Base-by-base conservation (phyloP, 805 yeast species). In the Jamesozyma gamospora region DNA sequence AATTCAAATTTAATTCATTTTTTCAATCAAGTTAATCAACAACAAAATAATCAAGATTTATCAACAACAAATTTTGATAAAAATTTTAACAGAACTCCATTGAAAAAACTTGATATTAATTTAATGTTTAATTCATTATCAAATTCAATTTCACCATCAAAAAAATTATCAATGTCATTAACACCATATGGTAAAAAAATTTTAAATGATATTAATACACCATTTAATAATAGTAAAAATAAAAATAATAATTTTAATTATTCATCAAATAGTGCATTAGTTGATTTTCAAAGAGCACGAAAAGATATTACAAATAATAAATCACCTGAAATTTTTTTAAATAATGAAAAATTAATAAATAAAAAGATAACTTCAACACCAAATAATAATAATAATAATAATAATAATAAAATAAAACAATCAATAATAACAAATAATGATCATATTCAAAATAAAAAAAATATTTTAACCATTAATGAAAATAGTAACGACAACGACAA, bases 111-210 rank as follows among this genome's bases (percentile, higher is more conserved):
- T 29, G 64, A 59, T 41, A 41, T 58, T 24, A 59, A 59, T 36
- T 42, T 59, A 12, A 55, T 59, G 62, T 59, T 58, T 43, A 55
- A 55, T 41, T 41, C 53, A 13, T 35, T 45, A 42, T 41, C 48
- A 4, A 45, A 47, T 3, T 41, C 58, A 5, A 36, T 51, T 3
- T 57, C 63, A n/a, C 64, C 64, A 3, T 51, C 59, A 7, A 55
- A 55, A 40, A 45, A 47, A 36, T 38, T 52, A 12, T 43, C 56
- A 12, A 40, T 55, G 39, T 54, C 61, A 4, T 41, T 58, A 39
- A 58, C 63, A 4, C 63, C 63, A 9, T 59, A 53, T 38, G 62
- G 61, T n/a, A 56, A 58, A 36, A 51, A 49, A 30, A 42, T 57
- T 10, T 42, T 58, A 26, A 48, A 52, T 35, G 62, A 60, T 27